Evolutionary conservation across 192 early-diverging fungal species (phyloP).

Genomic region (Podila clonocystis): DNA sequence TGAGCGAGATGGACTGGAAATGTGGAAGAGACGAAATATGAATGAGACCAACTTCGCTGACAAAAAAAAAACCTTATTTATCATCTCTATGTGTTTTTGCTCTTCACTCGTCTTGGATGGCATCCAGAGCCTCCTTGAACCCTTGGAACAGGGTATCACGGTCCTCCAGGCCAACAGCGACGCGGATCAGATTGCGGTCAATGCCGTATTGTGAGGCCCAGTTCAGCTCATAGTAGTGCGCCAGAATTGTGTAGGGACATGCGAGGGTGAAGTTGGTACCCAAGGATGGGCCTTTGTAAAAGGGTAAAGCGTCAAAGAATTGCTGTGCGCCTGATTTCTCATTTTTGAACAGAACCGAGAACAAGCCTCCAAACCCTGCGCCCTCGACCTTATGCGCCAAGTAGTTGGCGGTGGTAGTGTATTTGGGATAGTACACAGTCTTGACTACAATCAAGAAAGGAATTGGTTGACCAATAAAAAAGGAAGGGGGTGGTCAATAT

Average conservation of each 20-base stretch:
- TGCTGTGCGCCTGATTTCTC: constrained; percentile 58
- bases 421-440: constrained; percentile 88
- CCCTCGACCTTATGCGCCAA: constrained; percentile 64
- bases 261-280: constrained; percentile 98
- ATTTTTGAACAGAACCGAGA: constrained; percentile 80
- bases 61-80: too few relatives aligned
- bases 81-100: background rate
- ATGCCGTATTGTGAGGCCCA: constrained; percentile 92
- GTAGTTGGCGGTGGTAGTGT: constrained; percentile 75
- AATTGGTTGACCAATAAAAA: background rate
- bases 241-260: constrained; percentile 95
- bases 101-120: constrained; percentile 34
- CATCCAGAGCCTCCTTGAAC: constrained; percentile 80
- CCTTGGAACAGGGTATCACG: constrained; percentile 69
- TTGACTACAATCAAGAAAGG: constrained; percentile 61
- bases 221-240: constrained; percentile 93
- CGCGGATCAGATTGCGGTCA: constrained; percentile 75
- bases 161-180: constrained; percentile 92
- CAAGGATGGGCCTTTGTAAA: constrained; percentile 94
- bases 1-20: background rate
- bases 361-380: constrained; percentile 89
- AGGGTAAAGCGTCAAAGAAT: constrained; percentile 85
- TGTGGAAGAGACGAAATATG: background rate
- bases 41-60: too few relatives aligned
- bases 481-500: background rate